phyloP scores from a whole-genome alignment of 2,329 filamentous ascomycete species.

The Penicillium griseofulvum region DNA sequence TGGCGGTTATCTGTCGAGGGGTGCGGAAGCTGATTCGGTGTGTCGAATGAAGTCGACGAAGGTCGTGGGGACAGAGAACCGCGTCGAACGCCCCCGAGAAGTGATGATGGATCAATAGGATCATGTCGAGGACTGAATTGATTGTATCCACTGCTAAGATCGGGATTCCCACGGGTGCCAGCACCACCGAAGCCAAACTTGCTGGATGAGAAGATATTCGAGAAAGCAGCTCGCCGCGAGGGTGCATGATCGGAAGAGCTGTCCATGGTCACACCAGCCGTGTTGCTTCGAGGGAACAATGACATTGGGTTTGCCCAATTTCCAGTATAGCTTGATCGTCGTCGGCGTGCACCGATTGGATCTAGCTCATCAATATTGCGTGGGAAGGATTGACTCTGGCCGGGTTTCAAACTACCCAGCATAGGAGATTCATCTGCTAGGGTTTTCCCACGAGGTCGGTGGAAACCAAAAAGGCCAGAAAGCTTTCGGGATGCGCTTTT shows the following conservation, averaged over 20 bases:
- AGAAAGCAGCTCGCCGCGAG: conserved; percentile 41
- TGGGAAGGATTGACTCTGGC: conserved; percentile 64
- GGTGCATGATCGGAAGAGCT: conserved; percentile 42
- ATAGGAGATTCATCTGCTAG: conserved; percentile 57
- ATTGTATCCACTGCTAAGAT: conserved; percentile 43
- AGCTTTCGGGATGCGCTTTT: conserved; percentile 54
- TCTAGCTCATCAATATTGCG: conserved; percentile 54
- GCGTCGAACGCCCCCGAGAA: conserved; percentile 43
- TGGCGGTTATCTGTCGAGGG: conserved; percentile 76
- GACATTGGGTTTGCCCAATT: conserved; percentile 54
- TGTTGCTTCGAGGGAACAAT: conserved; percentile 47
- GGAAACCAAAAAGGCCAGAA: conserved; percentile 56
- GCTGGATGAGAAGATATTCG: conserved; percentile 45
- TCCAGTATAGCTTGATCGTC: conserved; percentile 57
- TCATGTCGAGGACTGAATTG: conserved; percentile 48
- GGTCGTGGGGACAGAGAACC: conserved; percentile 48
- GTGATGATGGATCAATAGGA: conserved; percentile 47
- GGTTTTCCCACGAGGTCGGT: conserved; percentile 61
- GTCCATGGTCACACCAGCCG: conserved; percentile 41
- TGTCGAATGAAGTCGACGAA: conserved; percentile 56
- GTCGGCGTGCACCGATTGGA: conserved; percentile 48
- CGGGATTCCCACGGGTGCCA: conserved; percentile 32
- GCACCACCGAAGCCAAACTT: conserved; percentile 38
- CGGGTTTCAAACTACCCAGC: conserved; percentile 57
- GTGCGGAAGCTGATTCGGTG: conserved; percentile 59